Conservation (phyloP, 2,329 filamentous ascomycete species). For the Seiridium unicorne region DNA sequence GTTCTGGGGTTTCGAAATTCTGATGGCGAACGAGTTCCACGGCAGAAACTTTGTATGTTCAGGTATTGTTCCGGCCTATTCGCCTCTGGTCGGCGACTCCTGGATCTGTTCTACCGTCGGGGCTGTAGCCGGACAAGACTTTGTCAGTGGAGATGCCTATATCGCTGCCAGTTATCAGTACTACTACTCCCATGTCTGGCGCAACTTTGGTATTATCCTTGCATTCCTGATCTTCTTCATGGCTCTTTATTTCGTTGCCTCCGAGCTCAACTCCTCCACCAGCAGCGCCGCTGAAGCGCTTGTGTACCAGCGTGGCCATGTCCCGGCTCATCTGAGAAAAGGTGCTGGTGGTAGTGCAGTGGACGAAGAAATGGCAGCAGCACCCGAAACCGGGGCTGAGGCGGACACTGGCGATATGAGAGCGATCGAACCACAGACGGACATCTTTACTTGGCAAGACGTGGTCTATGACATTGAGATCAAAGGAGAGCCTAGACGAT, state of each 20-base stretch:
- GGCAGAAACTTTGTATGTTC: slow-evolving; percentile 57
- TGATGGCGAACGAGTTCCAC: slow-evolving; percentile 73
- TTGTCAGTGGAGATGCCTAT: slow-evolving; percentile 61
- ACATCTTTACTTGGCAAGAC: slow-evolving; percentile 77
- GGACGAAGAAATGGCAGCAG: slow-evolving; percentile 27
- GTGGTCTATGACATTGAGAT: slow-evolving; percentile 72
- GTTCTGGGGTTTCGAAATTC: slow-evolving; percentile 70
- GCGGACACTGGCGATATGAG: not conserved
- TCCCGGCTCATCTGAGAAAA: slow-evolving; percentile 40
- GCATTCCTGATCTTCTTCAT: slow-evolving; percentile 59
- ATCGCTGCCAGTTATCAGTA: slow-evolving; percentile 57
- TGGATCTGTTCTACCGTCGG: slow-evolving; percentile 56
- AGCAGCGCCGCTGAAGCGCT: slow-evolving; percentile 66
- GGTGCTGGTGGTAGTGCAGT: slow-evolving; percentile 10
- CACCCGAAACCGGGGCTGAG: not conserved
- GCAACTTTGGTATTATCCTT: slow-evolving; percentile 58
- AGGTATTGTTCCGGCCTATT: slow-evolving; percentile 44
- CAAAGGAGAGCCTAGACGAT: slow-evolving; percentile 67
- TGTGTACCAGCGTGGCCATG: slow-evolving; percentile 60
- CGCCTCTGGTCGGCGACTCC: slow-evolving; percentile 38
- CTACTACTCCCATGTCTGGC: slow-evolving; percentile 57
- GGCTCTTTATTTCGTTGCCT: slow-evolving; percentile 58
- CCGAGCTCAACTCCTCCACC: slow-evolving; percentile 64
- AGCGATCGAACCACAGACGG: slow-evolving; percentile 18
- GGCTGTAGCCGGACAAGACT: slow-evolving; percentile 49